Conservation (phyloP, 164 flowering plant species). For the Chloranthus sessilifolius region DNA sequence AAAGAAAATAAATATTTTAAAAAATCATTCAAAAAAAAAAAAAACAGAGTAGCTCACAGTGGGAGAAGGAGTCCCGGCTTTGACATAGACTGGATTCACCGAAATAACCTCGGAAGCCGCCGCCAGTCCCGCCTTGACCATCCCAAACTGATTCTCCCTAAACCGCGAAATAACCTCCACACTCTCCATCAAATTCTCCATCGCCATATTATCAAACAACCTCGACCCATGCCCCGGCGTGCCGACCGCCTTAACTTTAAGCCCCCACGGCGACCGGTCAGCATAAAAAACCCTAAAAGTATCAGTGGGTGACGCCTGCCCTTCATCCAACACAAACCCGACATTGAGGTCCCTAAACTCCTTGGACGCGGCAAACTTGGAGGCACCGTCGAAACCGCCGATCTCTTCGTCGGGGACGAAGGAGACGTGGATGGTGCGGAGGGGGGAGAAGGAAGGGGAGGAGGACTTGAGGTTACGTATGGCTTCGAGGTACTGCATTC, state of each 20-base stretch:
- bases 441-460: slow-evolving; percentile 21
- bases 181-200: slow-evolving; percentile 94
- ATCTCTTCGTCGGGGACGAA: slow-evolving; percentile 94
- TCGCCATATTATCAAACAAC: slow-evolving; percentile 72
- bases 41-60: slow-evolving; percentile 29
- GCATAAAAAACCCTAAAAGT: slow-evolving; percentile 82
- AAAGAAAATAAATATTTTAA: too few species aligned
- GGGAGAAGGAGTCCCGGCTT: slow-evolving; percentile 63
- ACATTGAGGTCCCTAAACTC: slow-evolving; percentile 63
- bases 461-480: slow-evolving; percentile 29
- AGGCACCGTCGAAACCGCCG: slow-evolving; percentile 69
- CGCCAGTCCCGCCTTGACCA: slow-evolving; percentile 71
- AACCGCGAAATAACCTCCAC: slow-evolving; percentile 57
- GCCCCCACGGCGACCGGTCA: slow-evolving; percentile 65
- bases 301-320: slow-evolving; percentile 64
- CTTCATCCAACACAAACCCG: slow-evolving; percentile 89
- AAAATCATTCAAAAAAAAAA: background rate
- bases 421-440: slow-evolving; percentile 48
- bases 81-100: slow-evolving; percentile 77
- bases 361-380: slow-evolving; percentile 46
- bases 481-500: slow-evolving; percentile 44
- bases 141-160: slow-evolving; percentile 68
- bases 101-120: slow-evolving; percentile 73
- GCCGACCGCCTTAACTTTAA: slow-evolving; percentile 62
- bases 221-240: slow-evolving; percentile 83